Base-by-base conservation (phyloP, 169 alveolate genomes). In the Theileria orientalis region DNA sequence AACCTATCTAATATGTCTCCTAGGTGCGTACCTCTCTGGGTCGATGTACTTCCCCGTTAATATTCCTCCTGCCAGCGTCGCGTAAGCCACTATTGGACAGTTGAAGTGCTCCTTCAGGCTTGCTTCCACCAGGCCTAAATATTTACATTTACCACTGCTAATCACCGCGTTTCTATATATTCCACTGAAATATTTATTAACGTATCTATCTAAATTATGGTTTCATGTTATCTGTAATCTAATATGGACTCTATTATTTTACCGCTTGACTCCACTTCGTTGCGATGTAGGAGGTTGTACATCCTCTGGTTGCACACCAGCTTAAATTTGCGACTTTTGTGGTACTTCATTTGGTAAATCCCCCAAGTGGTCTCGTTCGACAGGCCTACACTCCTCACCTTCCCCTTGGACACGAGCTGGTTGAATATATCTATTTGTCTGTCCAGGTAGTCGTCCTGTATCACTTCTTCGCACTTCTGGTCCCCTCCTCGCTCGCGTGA, bases 41-140 rank as follows among this genome's bases (percentile, higher is more conserved):
- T 91, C 94, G 46, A 91, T 77, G 76, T 91, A 91, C 63, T 91
- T 91, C 23, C 94, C 94, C 5, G 95, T 91, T 42, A 91, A 61
- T n/a, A 91, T 87, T 56, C 95, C 95, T 13, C 95, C 95, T 8
- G 95, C 95, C 44, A 91, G 78, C n/a, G 77, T 57, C 27, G 94
- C 94, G 68, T 91, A 91, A 13, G 94, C 91, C n/a, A 91, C 86
- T 30, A 91, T 66, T 3, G 95, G 95, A 42, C 92, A 88, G 41
- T 88, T 85, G 37, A 86, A 74, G 56, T 84, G 68, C 47, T 83
- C 91, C 52, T 72, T 72, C 37, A 74, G 57, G 7, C 77, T 76
- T 66, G 90, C 91, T 49, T 91, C 95, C 16, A 88, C 87, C 51
- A 91, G 41, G 16, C 95, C 95, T 61, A 67, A 25, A 57, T 29